Conservation (phyloP, 1,284 basidiomycete genomes). For the Apiotrichum sp. region DNA sequence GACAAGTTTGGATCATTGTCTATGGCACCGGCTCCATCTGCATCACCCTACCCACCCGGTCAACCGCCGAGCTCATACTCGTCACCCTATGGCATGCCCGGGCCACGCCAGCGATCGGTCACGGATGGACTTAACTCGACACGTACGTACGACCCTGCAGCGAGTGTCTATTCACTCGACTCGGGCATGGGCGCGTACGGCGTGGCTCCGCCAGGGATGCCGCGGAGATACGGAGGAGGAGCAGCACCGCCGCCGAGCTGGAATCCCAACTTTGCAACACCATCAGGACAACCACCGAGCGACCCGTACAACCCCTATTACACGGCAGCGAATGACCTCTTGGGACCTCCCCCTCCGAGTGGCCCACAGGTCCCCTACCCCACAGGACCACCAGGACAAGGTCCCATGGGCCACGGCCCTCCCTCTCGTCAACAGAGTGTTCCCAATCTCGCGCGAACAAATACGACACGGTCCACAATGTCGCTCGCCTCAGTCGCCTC, state of each 20-base stretch:
- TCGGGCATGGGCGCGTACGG: conserved; percentile 41
- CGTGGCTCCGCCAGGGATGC: conserved; percentile 1
- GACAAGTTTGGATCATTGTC: background rate
- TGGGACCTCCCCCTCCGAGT: conserved; percentile 52
- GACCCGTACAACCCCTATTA: conserved; percentile 43
- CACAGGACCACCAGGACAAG: too few relatives aligned
- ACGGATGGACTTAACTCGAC: conserved; percentile 19
- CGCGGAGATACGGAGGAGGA: background rate
- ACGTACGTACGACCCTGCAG: conserved; percentile 25
- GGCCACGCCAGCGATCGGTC: conserved; percentile 18
- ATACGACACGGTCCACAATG: conserved; percentile 38
- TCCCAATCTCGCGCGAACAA: conserved; percentile 37
- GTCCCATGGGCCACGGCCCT: conserved; percentile 2
- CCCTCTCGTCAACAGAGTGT: conserved; percentile 29
- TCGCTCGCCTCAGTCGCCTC: conserved; percentile 29
- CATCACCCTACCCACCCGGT: background rate
- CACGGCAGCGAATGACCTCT: conserved; percentile 63
- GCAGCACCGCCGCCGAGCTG: background rate
- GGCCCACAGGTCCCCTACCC: too few relatives aligned
- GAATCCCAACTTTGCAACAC: conserved; percentile 15
- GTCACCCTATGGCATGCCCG: conserved; percentile 5
- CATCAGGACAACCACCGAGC: background rate
- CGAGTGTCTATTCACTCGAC: conserved; percentile 44
- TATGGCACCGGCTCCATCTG: background rate
- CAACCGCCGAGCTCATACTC: background rate